Percentiles rank a stretch among this genome's conserved stretches.
Evolutionary conservation across 1,139 yeast genomes (phyloP).

Genomic region (Chernovozyma aurita): DNA sequence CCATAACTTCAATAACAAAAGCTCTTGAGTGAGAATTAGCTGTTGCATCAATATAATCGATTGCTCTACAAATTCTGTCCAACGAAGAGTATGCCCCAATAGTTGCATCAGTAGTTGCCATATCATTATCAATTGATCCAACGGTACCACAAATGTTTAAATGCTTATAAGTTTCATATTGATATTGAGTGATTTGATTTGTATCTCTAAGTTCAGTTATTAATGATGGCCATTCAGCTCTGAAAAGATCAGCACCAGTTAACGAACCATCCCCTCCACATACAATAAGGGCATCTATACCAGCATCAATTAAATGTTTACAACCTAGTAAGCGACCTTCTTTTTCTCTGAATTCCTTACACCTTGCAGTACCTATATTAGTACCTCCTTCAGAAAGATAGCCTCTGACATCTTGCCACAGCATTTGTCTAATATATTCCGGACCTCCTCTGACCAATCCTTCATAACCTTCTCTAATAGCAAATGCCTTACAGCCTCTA

Average conservation of each 20-base stretch:
- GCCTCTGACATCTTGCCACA: slow-evolving; percentile 76
- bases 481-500: slow-evolving; percentile 68
- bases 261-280: slow-evolving; percentile 87
- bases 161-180: slow-evolving; percentile 49
- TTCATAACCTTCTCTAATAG: slow-evolving; percentile 73
- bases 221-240: slow-evolving; percentile 76
- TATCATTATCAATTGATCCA: slow-evolving; percentile 81
- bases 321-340: slow-evolving; percentile 67
- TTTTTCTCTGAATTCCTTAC: slow-evolving; percentile 62
- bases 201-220: slow-evolving; percentile 53
- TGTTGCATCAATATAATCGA: slow-evolving; percentile 80
- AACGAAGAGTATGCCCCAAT: slow-evolving; percentile 78
- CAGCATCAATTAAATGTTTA: slow-evolving; percentile 61
- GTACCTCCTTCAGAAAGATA: slow-evolving; percentile 77
- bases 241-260: slow-evolving; percentile 77
- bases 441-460: slow-evolving; percentile 69
- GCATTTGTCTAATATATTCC: slow-evolving; percentile 57
- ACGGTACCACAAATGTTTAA: slow-evolving; percentile 75
- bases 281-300: slow-evolving; percentile 74
- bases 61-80: slow-evolving; percentile 72
- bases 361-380: slow-evolving; percentile 76
- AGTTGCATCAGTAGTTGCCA: slow-evolving; percentile 79
- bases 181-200: slow-evolving; percentile 46
- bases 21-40: slow-evolving; percentile 83
- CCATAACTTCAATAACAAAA: slow-evolving; percentile 85